Evolutionary conservation across 441 rosid species (phyloP).

Genomic region (Syzygium syzygioides): DNA sequence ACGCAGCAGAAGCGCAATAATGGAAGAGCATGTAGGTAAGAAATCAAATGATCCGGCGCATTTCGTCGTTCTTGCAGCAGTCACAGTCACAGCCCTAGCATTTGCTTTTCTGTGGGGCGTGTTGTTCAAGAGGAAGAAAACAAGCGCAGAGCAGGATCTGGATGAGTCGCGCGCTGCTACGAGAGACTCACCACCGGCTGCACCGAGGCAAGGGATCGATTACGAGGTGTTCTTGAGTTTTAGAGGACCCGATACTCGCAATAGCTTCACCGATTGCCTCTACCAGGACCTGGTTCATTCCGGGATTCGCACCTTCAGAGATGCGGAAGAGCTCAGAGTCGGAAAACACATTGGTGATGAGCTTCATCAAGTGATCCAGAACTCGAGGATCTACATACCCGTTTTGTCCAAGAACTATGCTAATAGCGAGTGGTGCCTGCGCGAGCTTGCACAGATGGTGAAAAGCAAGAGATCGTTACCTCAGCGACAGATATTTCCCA

Average conservation of each 20-base stretch:
- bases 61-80: background rate
- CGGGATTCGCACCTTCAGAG: background rate
- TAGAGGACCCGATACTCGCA: background rate
- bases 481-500: background rate
- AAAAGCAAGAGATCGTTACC: background rate
- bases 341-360: background rate
- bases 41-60: background rate
- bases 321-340: background rate
- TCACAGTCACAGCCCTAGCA: background rate
- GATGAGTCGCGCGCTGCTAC: background rate
- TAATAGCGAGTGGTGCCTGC: background rate
- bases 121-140: background rate
- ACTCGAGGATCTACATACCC: background rate
- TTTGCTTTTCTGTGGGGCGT: background rate
- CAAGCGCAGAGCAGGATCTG: background rate
- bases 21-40: background rate
- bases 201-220: background rate
- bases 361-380: background rate
- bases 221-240: conserved; percentile 5
- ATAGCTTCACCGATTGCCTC: background rate
- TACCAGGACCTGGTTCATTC: background rate
- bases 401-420: conserved; percentile 2
- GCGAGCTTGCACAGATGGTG: conserved; percentile 1
- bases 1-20: background rate
- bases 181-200: background rate